Conservation (phyloP, 148 eudicot genomes). For the Rhododendron ferrugineum region DNA sequence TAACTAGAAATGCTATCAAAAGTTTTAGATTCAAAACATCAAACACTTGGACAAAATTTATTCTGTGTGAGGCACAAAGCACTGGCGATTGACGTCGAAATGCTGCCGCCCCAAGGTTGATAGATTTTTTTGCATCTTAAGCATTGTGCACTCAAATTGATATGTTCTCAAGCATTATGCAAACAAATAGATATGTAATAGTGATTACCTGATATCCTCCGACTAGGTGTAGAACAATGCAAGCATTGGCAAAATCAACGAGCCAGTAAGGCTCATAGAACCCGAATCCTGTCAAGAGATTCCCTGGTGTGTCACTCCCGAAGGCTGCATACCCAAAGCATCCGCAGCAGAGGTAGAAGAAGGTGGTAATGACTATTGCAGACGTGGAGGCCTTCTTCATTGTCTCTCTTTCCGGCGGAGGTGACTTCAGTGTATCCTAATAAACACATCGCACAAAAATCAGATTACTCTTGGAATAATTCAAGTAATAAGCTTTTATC, state of each 20-base stretch:
- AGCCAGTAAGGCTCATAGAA: conserved; percentile 68
- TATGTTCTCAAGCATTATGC: not conserved
- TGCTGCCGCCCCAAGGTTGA: no score
- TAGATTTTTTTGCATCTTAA: no score
- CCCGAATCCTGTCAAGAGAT: conserved; percentile 65
- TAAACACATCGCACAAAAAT: not conserved
- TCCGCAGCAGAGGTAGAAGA: conserved; percentile 64
- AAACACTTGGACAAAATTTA: no score
- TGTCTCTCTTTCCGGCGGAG: conserved; percentile 48
- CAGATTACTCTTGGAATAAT: not conserved
- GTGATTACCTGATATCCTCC: conserved; percentile 72
- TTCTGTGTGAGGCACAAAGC: no score
- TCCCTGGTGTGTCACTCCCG: conserved; percentile 62
- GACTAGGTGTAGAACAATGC: conserved; percentile 55
- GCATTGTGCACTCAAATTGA: no score
- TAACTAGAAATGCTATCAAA: no score
- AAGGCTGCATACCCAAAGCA: conserved; percentile 81
- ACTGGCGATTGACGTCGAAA: no score
- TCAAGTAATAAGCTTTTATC: not conserved
- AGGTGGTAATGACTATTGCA: conserved; percentile 40
- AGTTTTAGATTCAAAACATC: no score
- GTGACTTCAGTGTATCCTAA: conserved; percentile 58
- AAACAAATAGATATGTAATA: not conserved
- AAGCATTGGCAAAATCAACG: conserved; percentile 61
- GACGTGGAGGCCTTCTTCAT: conserved; percentile 60